Evolutionary conservation across 2,329 filamentous ascomycete species (phyloP), one percentile per base, ranked within the genome.

Genomic region (Penicillium expansum): DNA sequence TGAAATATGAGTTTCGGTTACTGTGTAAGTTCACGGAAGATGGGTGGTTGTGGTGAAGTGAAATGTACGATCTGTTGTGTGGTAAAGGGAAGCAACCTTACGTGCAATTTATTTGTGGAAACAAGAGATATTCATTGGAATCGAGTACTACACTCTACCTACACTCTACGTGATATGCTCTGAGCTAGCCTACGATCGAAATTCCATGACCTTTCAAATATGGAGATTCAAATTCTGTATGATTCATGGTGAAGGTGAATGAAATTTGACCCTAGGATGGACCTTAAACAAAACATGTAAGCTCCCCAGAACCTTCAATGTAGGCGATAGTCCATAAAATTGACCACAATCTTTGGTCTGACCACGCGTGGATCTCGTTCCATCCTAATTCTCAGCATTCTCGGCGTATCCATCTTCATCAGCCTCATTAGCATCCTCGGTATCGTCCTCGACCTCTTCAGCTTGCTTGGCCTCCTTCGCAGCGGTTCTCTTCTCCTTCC

Each of bases 391-490:
- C 18, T 35, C 9, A 24, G 1, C 2, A 5, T 35, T 18, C 14
- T 47, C 9, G 8, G 5, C 43, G 10, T 8, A 8, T 33, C 8
- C 43, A 16, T 2, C 2, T 2, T 32, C 7, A 7, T 20, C 13
- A 2, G 13, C 1, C 9, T 29, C 4, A 6, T 33, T 4, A 9
- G 4, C 27, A 7, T 8, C 7, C 18, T 20, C 18, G 4, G 13
- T 1, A 10, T 33, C 8, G 4, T 22, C 8, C 1, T 16, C 9
- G 0, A 1, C 4, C 8, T 20, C 4, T 2, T 33, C 29, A 16
- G 5, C 6, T 16, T 32, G 3, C 11, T 20, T 13, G 2, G 14
- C 3, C 4, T n/a, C 4, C 9, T 33, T n/a, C 1, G 18, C 11
- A 33, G 4, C 8, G 3, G 5, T n/a, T 3, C 18, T 32, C 5